phyloP scores from a whole-genome alignment of 768 basidiomycete species.

The Rhizopogon vesiculosus region DNA sequence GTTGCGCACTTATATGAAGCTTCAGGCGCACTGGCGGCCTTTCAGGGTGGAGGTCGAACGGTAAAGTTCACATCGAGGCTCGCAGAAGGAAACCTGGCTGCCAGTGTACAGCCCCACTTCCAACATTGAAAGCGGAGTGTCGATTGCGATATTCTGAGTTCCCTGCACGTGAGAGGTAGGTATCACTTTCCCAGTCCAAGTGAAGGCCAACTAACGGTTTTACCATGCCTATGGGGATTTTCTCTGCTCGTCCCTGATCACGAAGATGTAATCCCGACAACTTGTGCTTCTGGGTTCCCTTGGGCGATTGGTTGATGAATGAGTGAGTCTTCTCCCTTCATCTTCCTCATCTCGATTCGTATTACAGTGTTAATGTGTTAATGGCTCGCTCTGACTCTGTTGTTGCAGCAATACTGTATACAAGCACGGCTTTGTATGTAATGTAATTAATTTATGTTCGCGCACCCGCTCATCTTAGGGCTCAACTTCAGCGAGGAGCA shows the following conservation, averaged over 20 bases:
- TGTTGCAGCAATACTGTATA: too few relatives aligned
- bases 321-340: background rate
- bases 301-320: background rate
- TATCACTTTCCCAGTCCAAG: background rate
- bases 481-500: slow-evolving; percentile 1
- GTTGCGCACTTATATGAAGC: background rate
- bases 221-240: too few relatives aligned
- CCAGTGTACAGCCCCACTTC: background rate
- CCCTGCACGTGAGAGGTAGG: background rate
- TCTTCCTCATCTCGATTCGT: background rate
- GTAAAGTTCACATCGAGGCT: background rate
- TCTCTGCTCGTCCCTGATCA: too few relatives aligned
- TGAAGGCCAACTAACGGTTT: too few relatives aligned
- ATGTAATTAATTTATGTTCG: too few relatives aligned
- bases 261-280: too few relatives aligned
- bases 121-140: too few relatives aligned
- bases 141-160: too few relatives aligned
- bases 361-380: background rate
- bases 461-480: background rate
- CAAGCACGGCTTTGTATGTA: too few relatives aligned
- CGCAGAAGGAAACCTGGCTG: background rate
- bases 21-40: background rate
- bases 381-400: too few relatives aligned
- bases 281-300: too few relatives aligned
- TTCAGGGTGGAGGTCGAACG: background rate